A percentile compares a stretch with the other conserved stretches of the same genome.
These are phyloP conservation scores for Kazachstania sp. DNA, from an alignment of 1,139 yeast genomes.

Conservation along the genomic window DNA sequence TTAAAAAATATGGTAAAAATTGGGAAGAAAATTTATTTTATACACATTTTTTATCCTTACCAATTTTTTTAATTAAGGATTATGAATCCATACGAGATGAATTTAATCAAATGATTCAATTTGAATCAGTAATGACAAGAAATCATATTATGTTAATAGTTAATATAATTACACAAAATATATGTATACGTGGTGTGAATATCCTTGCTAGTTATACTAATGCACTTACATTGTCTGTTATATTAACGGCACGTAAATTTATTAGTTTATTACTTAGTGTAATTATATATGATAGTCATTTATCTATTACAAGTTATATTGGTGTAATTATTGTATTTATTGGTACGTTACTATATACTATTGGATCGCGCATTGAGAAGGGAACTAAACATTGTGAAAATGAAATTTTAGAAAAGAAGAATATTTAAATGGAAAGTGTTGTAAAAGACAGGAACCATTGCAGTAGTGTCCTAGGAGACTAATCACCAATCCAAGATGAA, in stretches of 20 bases:
- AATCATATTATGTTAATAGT: constrained; percentile 13
- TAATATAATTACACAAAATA: constrained; percentile 53
- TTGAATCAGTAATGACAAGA: constrained; percentile 17
- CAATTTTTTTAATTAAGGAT: constrained; percentile 40
- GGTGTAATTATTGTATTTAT: constrained; percentile 46
- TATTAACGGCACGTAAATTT: constrained; percentile 53
- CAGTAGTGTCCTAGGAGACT: too few species aligned
- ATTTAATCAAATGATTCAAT: constrained; percentile 2
- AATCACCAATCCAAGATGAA: not conserved
- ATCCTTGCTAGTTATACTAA: constrained; percentile 47
- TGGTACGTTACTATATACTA: constrained; percentile 45
- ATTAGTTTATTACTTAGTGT: constrained; percentile 49
- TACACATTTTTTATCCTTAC: constrained; percentile 49
- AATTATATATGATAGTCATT: constrained; percentile 39
- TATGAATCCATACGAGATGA: constrained; percentile 7
- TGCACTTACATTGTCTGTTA: constrained; percentile 55
- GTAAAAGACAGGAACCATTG: not conserved
- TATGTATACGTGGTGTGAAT: constrained; percentile 63
- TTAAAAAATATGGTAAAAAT: constrained; percentile 42
- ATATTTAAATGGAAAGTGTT: too few species aligned
- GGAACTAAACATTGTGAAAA: too few species aligned
- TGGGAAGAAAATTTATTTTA: constrained; percentile 64
- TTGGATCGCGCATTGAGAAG: constrained; percentile 2
- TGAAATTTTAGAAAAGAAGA: too few species aligned
- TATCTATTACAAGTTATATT: constrained; percentile 32